Evolutionary conservation across 129 eudicot species (phyloP).

Genomic region (Arctium lappa): DNA sequence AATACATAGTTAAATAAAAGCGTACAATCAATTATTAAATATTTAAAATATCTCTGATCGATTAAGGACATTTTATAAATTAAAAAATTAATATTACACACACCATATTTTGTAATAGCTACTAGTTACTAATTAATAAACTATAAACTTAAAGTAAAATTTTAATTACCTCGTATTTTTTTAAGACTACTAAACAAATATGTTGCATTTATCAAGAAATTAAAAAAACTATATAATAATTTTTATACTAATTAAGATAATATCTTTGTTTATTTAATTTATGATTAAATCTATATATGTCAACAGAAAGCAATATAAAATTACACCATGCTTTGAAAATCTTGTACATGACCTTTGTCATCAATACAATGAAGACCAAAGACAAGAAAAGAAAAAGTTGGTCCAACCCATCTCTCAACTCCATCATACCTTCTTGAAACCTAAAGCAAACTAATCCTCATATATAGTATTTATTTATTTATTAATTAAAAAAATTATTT

Average conservation of each 20-base stretch:
- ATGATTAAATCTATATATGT: background rate
- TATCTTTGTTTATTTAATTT: background rate
- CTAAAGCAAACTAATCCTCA: constrained; percentile 26
- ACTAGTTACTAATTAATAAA: background rate
- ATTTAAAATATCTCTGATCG: no score
- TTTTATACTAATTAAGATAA: background rate
- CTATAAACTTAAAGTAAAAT: background rate
- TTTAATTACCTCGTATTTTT: background rate
- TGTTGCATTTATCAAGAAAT: background rate
- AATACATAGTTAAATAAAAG: no score
- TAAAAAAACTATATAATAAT: background rate
- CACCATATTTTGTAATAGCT: background rate
- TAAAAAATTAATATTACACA: no score
- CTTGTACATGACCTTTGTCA: constrained; percentile 24
- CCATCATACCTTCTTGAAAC: constrained; percentile 43
- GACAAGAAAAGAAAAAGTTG: constrained; percentile 29
- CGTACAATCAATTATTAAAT: no score
- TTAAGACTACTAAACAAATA: background rate
- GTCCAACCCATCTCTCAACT: constrained; percentile 55
- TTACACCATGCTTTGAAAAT: constrained; percentile 7
- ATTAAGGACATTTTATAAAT: no score
- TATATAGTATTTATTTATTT: background rate
- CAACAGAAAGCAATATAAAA: background rate
- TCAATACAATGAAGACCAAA: constrained; percentile 22
- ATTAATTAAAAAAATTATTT: background rate